Conservation (phyloP, 2,329 filamentous ascomycete genomes). For the Dactylellina sp. region DNA sequence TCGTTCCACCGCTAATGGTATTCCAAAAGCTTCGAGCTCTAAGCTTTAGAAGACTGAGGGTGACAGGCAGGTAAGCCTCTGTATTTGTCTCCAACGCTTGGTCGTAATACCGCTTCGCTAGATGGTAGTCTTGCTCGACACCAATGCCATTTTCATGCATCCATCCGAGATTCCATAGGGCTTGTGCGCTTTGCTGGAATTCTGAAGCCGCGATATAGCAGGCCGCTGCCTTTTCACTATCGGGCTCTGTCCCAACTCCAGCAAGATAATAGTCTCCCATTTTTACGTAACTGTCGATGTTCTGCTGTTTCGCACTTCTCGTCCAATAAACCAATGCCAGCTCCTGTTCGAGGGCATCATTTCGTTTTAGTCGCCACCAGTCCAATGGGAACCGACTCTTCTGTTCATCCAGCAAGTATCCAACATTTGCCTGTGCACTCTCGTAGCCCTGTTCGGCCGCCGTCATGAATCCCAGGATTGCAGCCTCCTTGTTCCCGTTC, state of each 20-base stretch:
- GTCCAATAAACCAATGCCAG: slow-evolving; percentile 94
- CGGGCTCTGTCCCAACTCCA: slow-evolving; percentile 78
- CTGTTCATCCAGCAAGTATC: slow-evolving; percentile 82
- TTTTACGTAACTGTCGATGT: slow-evolving; percentile 93
- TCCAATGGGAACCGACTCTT: slow-evolving; percentile 72
- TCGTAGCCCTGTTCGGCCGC: slow-evolving; percentile 94
- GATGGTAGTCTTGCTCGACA: slow-evolving; percentile 92
- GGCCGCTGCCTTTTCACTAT: slow-evolving; percentile 86
- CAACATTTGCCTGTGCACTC: slow-evolving; percentile 87
- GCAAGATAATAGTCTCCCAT: slow-evolving; percentile 97
- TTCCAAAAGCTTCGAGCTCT: slow-evolving; percentile 93
- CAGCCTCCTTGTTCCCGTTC: slow-evolving; percentile 80
- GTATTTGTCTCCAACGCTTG: slow-evolving; percentile 88
- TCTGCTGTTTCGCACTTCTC: slow-evolving; percentile 88
- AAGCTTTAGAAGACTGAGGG: slow-evolving; percentile 86
- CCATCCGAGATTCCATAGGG: slow-evolving; percentile 97
- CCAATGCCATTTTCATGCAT: slow-evolving; percentile 98
- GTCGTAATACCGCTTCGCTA: slow-evolving; percentile 96
- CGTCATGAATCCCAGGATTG: slow-evolving; percentile 83
- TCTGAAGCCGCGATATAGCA: slow-evolving; percentile 95
- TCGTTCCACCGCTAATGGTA: slow-evolving; percentile 84
- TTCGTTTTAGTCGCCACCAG: slow-evolving; percentile 44
- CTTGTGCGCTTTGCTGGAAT: slow-evolving; percentile 90
- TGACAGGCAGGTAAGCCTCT: slow-evolving; percentile 93
- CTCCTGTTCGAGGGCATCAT: slow-evolving; percentile 66